Base-by-base conservation (phyloP, 2,329 filamentous ascomycete genomes). In the Penicillium hesseltinei region DNA sequence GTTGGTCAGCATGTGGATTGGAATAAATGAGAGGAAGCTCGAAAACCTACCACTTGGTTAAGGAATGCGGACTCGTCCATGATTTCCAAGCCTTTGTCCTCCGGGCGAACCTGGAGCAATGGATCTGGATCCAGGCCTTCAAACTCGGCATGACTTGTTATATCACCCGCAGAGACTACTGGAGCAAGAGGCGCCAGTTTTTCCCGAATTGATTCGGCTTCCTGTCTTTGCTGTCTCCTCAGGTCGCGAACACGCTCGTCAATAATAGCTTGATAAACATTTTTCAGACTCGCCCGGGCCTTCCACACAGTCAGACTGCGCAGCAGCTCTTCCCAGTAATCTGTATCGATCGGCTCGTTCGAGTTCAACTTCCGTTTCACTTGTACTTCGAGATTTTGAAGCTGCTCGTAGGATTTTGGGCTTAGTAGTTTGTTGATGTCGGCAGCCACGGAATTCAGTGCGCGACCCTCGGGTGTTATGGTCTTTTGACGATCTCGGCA, bases 321-420 rank as follows among this genome's bases (percentile, higher is more conserved):
- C 60, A 99, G 80, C 17, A 99, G 81, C 71, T 96, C 91, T 71
- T 96, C 91, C 94, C 94, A 99, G 73, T 97, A 99, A 75, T 99
- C 94, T 2, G 90, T 91, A 74, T 99, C 94, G 64, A 99, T 93
- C 10, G 90, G 88, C 70, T 97, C 92, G 70, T 96, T 88, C 8
- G 91, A 95, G 51, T 87, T 83, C 47, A 99, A 79, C 78, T 99
- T 99, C 17, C 82, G 80, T 71, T 86, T 87, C 73, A 99, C 94
- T 77, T 97, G 92, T 62, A 81, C 84, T 75, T 99, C 93, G 48
- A 99, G 80, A 19, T 84, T 84, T 70, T 92, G 88, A n/a, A 99
- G 81, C 73, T 97, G 90, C 67, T 91, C 88, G 67, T 91, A 87
- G 17, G 87, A 85, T 77, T 99, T 99, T 9, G 92, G 91, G 4